A percentile compares a stretch with the other conserved stretches of the same genome.
Conservation (phyloP, 2,329 filamentous ascomycete genomes). For the Sporothrix sp. region DNA sequence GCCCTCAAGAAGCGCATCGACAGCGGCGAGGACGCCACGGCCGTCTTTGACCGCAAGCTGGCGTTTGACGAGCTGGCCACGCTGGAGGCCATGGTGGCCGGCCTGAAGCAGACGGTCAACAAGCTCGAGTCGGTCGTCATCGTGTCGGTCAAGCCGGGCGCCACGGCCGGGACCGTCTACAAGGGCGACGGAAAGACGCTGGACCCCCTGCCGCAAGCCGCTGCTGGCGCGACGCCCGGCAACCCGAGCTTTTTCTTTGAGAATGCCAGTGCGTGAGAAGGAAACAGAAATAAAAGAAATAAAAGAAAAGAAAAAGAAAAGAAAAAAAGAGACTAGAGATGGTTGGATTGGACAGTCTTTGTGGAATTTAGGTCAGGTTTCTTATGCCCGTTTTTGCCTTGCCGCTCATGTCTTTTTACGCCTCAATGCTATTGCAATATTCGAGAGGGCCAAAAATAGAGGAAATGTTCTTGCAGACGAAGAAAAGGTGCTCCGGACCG, state of each 20-base stretch:
- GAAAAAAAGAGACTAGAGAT: not conserved
- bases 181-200: conserved; percentile 40
- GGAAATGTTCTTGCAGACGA: too few relatives aligned
- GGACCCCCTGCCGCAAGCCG: conserved; percentile 47
- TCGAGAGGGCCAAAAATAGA: too few relatives aligned
- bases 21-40: conserved; percentile 53
- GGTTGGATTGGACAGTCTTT: too few relatives aligned
- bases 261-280: conserved; percentile 13
- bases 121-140: conserved; percentile 49
- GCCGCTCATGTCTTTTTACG: too few relatives aligned
- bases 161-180: conserved; percentile 52
- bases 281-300: not conserved
- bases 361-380: not conserved
- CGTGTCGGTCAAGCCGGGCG: conserved; percentile 59
- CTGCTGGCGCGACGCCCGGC: conserved; percentile 72
- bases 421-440: too few relatives aligned
- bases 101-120: conserved; percentile 43
- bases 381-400: too few relatives aligned
- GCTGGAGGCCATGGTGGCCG: conserved; percentile 62
- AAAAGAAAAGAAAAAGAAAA: not conserved
- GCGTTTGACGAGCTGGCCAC: conserved; percentile 77
- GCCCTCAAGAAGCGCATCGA: conserved; percentile 73
- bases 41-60: conserved; percentile 74
- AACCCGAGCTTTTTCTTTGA: conserved; percentile 21
- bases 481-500: too few relatives aligned